Evolutionary conservation across 495 filamentous ascomycete species (phyloP).

Genomic region (Penicillium crystallinum): DNA sequence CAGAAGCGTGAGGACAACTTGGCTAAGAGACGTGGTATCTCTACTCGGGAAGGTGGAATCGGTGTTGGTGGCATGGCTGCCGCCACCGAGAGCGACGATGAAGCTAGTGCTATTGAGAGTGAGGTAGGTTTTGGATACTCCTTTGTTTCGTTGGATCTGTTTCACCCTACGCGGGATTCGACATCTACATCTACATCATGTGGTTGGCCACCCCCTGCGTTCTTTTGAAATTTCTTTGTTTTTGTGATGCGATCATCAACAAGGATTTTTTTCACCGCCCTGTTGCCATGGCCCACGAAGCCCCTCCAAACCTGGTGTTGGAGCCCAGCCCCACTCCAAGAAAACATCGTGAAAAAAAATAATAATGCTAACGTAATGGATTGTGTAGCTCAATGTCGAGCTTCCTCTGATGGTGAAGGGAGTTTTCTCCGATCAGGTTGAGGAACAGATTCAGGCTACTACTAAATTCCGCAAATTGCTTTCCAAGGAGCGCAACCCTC

Average conservation of each 20-base stretch:
- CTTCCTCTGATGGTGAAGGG: slow-evolving; percentile 97
- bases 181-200: not conserved
- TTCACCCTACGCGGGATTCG: slow-evolving; percentile 1
- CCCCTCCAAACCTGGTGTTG: slow-evolving; percentile 23
- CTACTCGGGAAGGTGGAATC: slow-evolving; percentile 61
- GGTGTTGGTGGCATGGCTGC: slow-evolving; percentile 81
- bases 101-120: slow-evolving; percentile 84
- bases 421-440: slow-evolving; percentile 98
- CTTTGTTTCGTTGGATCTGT: slow-evolving; percentile 12
- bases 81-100: slow-evolving; percentile 94
- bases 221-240: slow-evolving; percentile 17
- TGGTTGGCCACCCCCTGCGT: slow-evolving; percentile 1
- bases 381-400: slow-evolving; percentile 83
- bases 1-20: slow-evolving; percentile 97
- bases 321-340: slow-evolving; percentile 16
- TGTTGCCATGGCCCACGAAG: slow-evolving; percentile 27
- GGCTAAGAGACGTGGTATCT: slow-evolving; percentile 94
- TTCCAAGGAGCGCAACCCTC: slow-evolving; percentile 98
- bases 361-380: slow-evolving; percentile 34
- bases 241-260: slow-evolving; percentile 32
- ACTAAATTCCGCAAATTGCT: slow-evolving; percentile 98
- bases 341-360: slow-evolving; percentile 9
- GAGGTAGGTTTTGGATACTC: slow-evolving; percentile 65
- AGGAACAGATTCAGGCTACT: slow-evolving; percentile 96
- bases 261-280: slow-evolving; percentile 42